A percentile compares a stretch with the other conserved stretches of the same genome.
Evolutionary conservation across 305 asterid genomes (phyloP).

Genomic region (Fraxinus dipetala): DNA sequence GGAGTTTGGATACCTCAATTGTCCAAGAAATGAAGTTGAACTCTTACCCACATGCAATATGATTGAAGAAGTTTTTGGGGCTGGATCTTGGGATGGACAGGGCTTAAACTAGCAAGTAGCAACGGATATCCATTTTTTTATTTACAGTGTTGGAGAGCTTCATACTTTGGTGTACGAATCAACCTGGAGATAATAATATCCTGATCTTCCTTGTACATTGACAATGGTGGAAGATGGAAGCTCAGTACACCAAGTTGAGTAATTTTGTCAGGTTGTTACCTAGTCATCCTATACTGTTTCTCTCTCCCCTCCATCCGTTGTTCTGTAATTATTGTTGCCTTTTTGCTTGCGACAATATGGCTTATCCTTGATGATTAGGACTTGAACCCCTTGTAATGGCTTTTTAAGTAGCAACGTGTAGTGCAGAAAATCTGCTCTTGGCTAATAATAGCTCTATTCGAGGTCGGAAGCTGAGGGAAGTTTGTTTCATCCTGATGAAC

Average conservation of each 20-base stretch:
- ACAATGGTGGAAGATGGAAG: slow-evolving; percentile 9
- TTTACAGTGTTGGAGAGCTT: too few species aligned
- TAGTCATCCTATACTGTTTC: background rate
- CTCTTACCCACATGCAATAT: slow-evolving; percentile 41
- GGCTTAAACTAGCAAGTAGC: slow-evolving; percentile 23
- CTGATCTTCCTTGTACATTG: slow-evolving; percentile 20
- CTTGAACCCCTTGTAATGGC: background rate
- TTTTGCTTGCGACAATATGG: background rate
- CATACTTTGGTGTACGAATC: too few species aligned
- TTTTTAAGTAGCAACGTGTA: background rate
- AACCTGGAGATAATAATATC: background rate
- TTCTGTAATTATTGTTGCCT: background rate
- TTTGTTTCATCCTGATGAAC: background rate
- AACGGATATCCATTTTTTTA: background rate
- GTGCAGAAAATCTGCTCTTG: background rate
- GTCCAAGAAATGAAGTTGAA: slow-evolving; percentile 34
- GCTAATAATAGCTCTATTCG: background rate
- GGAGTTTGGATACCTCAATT: slow-evolving; percentile 33
- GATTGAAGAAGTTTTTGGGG: slow-evolving; percentile 54
- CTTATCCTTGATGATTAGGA: background rate
- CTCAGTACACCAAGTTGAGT: background rate
- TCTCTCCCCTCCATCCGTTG: background rate
- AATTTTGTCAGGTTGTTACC: background rate
- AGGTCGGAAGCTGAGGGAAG: background rate
- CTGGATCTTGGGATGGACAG: slow-evolving; percentile 36